Base-by-base conservation (phyloP, 331 rosid species). In the Prunus yedoensis region DNA sequence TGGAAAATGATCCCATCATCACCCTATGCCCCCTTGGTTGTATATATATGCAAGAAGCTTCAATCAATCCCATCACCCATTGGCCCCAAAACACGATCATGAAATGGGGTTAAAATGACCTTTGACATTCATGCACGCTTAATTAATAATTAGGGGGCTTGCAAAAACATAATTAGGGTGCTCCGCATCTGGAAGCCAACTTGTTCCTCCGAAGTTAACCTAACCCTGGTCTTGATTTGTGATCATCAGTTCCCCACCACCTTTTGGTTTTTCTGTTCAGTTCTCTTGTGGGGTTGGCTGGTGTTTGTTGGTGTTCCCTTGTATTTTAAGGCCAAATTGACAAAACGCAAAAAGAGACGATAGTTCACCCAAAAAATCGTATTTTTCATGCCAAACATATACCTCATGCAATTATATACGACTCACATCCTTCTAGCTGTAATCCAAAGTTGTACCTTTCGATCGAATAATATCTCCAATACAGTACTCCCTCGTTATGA, bases 371-470 rank as follows among this genome's bases (percentile, higher is more conserved):
- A 28, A 12, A 6, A 38, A 16, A 30, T 62, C 45, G 30, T 0
- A 2, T 62, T 25, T 59, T 60, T 60, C 65, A 27, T 60, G 10
- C 65, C 11, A 10, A 57, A 10, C 13, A 3, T 53, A 8, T 53
- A 57, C 11, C 28, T 57, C 21, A 0, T 57, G 62, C 59, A 18
- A 38, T 53, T 57, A 21, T 20, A 3, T 3, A 57, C 0, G 8
- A 2, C 18, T 60, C 41, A 60, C 66, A 59, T 59, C 66, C 66
- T 27, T 60, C 66, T 60, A 25, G 66, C 66, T 23, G 66, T 60
- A 60, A 25, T n/a, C 66, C 38, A 27, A 6, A 27, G 12, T 59
- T 25, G 38, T 10, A 57, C 41, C 3, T 25, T 59, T 12, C 2
- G 10, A 60, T 56, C 0, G 15, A 38, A 7, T 38, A 38, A 38